Conservation (phyloP, 176 grass and related monocot species). For the Puccinellia tenuiflora region DNA sequence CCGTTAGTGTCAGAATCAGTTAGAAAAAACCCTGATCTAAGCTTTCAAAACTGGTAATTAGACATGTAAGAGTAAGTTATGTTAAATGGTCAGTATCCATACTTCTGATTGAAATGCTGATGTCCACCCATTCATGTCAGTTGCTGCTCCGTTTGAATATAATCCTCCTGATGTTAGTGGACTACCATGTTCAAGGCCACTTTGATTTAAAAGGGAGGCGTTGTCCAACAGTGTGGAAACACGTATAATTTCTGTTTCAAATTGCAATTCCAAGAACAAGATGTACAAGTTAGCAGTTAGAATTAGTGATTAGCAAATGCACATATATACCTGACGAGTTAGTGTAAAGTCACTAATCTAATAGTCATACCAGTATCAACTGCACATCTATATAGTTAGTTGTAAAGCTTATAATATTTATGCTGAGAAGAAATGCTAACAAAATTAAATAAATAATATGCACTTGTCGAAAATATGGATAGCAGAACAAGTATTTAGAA, state of each 20-base stretch:
- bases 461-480: background rate
- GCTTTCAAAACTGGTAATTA: constrained; percentile 59
- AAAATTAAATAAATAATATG: constrained; percentile 1
- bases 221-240: constrained; percentile 95
- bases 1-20: constrained; percentile 42
- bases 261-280: constrained; percentile 93
- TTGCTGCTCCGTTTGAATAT: constrained; percentile 65
- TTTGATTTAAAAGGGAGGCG: constrained; percentile 76
- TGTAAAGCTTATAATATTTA: constrained; percentile 4
- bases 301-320: constrained; percentile 65
- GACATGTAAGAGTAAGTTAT: constrained; percentile 68
- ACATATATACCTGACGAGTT: constrained; percentile 40
- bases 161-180: constrained; percentile 95
- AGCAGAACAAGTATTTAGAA: background rate
- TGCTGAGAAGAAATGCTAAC: constrained; percentile 5
- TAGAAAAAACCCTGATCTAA: constrained; percentile 57
- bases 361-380: constrained; percentile 14
- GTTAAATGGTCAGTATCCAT: constrained; percentile 99
- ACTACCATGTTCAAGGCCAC: constrained; percentile 99
- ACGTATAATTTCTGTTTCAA: constrained; percentile 99
- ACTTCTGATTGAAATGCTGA: constrained; percentile 97
- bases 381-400: constrained; percentile 12
- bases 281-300: constrained; percentile 88
- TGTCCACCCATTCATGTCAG: constrained; percentile 87
- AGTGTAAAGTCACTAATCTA: constrained; percentile 35